These are phyloP conservation scores for Zoysia japonica DNA, from an alignment of 176 grass and related monocot genomes.

Conservation along the genomic window DNA sequence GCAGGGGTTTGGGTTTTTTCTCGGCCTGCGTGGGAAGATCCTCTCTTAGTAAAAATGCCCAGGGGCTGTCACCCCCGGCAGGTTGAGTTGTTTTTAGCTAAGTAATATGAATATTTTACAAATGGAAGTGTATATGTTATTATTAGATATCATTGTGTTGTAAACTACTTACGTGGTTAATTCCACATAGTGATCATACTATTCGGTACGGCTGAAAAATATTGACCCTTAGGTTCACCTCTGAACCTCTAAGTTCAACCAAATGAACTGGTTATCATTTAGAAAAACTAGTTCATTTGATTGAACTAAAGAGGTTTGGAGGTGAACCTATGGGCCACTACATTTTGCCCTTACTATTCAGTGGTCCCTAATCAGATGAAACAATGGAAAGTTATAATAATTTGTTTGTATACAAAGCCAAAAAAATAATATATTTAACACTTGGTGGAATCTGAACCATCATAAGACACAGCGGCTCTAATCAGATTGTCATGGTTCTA, in stretches of 20 bases:
- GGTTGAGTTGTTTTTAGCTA: not conserved
- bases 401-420: not conserved
- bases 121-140: not conserved
- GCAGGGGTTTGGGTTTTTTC: no score
- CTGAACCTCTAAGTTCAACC: no score
- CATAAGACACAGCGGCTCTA: not conserved
- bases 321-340: no score
- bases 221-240: no score
- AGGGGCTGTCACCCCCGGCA: no score
- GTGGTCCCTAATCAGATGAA: not conserved
- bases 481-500: not conserved
- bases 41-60: no score
- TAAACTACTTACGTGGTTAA: not conserved
- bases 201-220: not conserved
- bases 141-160: not conserved
- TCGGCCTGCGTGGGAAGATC: no score
- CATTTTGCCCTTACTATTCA: no score
- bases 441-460: constrained; percentile 16
- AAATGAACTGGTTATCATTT: no score
- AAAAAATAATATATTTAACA: constrained; percentile 11
- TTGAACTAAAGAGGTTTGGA: no score
- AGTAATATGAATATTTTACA: not conserved
- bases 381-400: not conserved
- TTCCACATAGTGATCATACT: constrained; percentile 13
- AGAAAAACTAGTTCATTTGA: no score